Percentiles rank a stretch among this genome's conserved stretches.
phyloP scores from a whole-genome alignment of 176 grass and related monocot species.

The Aegilops tauschii region DNA sequence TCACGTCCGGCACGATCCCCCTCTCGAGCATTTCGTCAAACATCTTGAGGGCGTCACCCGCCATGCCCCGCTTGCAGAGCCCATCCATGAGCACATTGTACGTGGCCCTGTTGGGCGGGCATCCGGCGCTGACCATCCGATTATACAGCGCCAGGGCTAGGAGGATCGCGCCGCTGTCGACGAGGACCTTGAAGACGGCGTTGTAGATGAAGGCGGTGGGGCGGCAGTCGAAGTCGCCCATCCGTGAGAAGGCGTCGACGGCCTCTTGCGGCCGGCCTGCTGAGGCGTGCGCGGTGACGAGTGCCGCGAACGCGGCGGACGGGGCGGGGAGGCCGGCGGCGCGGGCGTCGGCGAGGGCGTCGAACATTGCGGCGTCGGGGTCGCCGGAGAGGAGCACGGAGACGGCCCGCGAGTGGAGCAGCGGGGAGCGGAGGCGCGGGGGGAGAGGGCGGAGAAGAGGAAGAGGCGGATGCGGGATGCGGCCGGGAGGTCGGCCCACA shows the following conservation, averaged over 20 bases:
- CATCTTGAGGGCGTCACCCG: slow-evolving; percentile 45
- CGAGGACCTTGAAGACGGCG: slow-evolving; percentile 55
- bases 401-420: slow-evolving; percentile 40
- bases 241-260: slow-evolving; percentile 63
- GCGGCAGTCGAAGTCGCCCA: slow-evolving; percentile 64
- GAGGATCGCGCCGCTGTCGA: slow-evolving; percentile 51
- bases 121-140: slow-evolving; percentile 49
- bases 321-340: slow-evolving; percentile 22
- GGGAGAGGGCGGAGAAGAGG: slow-evolving; percentile 59
- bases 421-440: slow-evolving; percentile 49
- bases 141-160: slow-evolving; percentile 80
- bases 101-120: slow-evolving; percentile 39
- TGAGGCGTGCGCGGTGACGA: slow-evolving; percentile 54
- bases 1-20: slow-evolving; percentile 42
- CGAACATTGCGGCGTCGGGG: slow-evolving; percentile 48
- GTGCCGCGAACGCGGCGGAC: slow-evolving; percentile 49
- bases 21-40: slow-evolving; percentile 86
- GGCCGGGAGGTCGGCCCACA: slow-evolving; percentile 27
- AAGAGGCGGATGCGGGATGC: slow-evolving; percentile 65
- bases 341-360: slow-evolving; percentile 50
- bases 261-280: slow-evolving; percentile 52
- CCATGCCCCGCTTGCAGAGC: slow-evolving; percentile 50
- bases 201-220: slow-evolving; percentile 68
- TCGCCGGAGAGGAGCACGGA: slow-evolving; percentile 42
- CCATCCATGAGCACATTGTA: slow-evolving; percentile 72